Conservation (phyloP, 2,329 filamentous ascomycete genomes). For the Ascochyta viciae-villosae region DNA sequence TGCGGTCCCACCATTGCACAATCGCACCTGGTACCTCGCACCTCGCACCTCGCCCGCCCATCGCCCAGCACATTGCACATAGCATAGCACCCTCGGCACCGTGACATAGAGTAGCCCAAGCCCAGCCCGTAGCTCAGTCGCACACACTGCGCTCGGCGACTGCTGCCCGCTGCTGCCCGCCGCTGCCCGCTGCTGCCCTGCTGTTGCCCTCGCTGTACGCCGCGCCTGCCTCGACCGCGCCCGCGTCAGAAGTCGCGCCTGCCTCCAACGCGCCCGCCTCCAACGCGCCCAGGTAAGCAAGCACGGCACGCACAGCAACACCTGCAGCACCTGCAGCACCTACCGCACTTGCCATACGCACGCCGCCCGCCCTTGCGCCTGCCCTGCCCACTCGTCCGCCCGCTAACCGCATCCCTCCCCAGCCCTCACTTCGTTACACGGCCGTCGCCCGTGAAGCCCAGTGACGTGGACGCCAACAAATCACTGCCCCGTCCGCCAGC, state of each 20-base stretch:
- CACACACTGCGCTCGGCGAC: conserved; percentile 14
- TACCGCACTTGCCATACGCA: too few species aligned
- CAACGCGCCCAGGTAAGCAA: conserved; percentile 6
- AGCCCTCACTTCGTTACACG: conserved; percentile 27
- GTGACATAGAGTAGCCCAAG: conserved; percentile 2
- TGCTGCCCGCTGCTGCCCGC: conserved; percentile 3
- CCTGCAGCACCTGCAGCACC: too few species aligned
- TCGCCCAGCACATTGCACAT: too few species aligned
- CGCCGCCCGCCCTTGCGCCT: too few species aligned
- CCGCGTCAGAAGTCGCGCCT: conserved; percentile 1
- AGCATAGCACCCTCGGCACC: neutral
- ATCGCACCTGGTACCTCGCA: too few species aligned
- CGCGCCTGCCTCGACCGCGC: conserved; percentile 19
- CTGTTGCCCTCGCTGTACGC: conserved; percentile 2
- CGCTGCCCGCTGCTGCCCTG: too few species aligned
- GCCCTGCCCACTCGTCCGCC: too few species aligned
- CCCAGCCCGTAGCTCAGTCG: conserved; percentile 15
- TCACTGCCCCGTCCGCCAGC: conserved; percentile 45
- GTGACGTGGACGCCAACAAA: conserved; percentile 53
- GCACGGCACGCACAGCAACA: neutral
- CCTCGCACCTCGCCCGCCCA: too few species aligned
- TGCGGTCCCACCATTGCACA: conserved; percentile 20
- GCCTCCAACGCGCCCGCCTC: conserved; percentile 12
- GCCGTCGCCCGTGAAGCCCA: conserved; percentile 29
- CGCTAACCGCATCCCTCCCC: conserved; percentile 5